A percentile compares a stretch with the other conserved stretches of the same genome.
phyloP scores from a whole-genome alignment of 345 rosid species.

The thale cress (Arabidopsis thaliana) region DNA sequence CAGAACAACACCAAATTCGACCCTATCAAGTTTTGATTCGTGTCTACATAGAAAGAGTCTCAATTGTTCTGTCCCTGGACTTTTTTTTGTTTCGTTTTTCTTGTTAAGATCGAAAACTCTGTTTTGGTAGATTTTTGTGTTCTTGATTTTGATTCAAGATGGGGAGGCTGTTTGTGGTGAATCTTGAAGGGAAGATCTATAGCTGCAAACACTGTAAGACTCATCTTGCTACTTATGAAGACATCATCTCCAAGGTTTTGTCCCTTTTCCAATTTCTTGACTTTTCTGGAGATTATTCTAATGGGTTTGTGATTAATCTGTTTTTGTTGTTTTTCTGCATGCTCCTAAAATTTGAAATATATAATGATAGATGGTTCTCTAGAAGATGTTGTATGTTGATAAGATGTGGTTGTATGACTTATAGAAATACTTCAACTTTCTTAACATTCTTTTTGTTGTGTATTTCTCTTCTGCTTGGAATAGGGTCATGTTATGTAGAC shows the following conservation, averaged over 20 bases:
- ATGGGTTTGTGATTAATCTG: constrained; percentile 25
- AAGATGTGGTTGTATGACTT: constrained; percentile 9
- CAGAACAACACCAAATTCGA: constrained; percentile 34
- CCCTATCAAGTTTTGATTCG: constrained; percentile 23
- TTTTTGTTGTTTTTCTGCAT: neutral
- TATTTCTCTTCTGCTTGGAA: neutral
- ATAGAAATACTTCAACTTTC: neutral
- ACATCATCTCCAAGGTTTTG: constrained; percentile 82
- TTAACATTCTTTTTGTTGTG: neutral
- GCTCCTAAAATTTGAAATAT: neutral
- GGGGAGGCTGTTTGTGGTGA: constrained; percentile 93
- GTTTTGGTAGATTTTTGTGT: constrained; percentile 1
- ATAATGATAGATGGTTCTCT: neutral
- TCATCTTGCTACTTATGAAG: constrained; percentile 78
- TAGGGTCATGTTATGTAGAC: neutral
- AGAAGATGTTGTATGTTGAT: neutral
- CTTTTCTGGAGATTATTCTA: neutral
- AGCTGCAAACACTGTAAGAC: constrained; percentile 94
- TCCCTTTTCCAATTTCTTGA: constrained; percentile 13
- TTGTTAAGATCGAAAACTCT: constrained; percentile 30
- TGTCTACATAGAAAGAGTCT: constrained; percentile 5
- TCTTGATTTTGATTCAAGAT: constrained; percentile 43
- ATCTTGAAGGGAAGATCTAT: constrained; percentile 90
- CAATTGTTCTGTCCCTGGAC: neutral
- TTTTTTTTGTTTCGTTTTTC: neutral